Conservation (phyloP, 169 alveolate species). For the Plasmodium gonderi region DNA sequence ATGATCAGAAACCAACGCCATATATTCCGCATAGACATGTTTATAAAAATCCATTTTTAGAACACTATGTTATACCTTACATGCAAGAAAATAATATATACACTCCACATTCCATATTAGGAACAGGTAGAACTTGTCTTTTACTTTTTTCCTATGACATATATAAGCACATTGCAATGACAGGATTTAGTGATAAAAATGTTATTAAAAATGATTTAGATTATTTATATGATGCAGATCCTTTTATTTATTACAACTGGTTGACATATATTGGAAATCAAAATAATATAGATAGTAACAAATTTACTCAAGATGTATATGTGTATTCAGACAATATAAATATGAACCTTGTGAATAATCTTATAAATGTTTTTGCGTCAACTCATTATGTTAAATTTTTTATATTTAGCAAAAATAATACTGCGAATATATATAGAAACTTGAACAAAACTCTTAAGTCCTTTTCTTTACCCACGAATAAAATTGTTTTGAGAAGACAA, state of each 20-base stretch:
- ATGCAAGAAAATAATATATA: not conserved
- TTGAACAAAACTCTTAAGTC: slow-evolving; percentile 16
- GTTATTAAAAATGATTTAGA: not conserved
- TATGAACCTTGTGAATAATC: slow-evolving; percentile 22
- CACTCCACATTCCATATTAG: slow-evolving; percentile 47
- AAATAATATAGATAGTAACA: not conserved
- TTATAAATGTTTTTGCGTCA: slow-evolving; percentile 22
- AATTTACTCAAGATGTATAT: slow-evolving; percentile 13
- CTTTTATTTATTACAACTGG: slow-evolving; percentile 66
- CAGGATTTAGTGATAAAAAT: slow-evolving; percentile 3
- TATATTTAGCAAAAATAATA: slow-evolving; percentile 18
- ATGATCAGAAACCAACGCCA: slow-evolving; percentile 60
- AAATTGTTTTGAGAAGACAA: not conserved
- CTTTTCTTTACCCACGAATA: slow-evolving; percentile 20
- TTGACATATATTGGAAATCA: slow-evolving; percentile 44
- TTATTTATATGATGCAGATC: slow-evolving; percentile 30
- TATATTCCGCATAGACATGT: slow-evolving; percentile 60
- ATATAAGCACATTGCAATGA: slow-evolving; percentile 19
- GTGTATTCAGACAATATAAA: slow-evolving; percentile 40
- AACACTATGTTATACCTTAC: slow-evolving; percentile 30
- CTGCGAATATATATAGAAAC: not conserved
- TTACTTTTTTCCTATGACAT: slow-evolving; percentile 36
- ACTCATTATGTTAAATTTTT: slow-evolving; percentile 45
- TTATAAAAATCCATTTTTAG: slow-evolving; percentile 43
- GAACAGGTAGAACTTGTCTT: slow-evolving; percentile 47